A percentile compares a stretch with the other conserved stretches of the same genome.
These are phyloP conservation scores for Acaromyces ingoldii DNA, from an alignment of 1,284 basidiomycete genomes.

Conservation along the genomic window DNA sequence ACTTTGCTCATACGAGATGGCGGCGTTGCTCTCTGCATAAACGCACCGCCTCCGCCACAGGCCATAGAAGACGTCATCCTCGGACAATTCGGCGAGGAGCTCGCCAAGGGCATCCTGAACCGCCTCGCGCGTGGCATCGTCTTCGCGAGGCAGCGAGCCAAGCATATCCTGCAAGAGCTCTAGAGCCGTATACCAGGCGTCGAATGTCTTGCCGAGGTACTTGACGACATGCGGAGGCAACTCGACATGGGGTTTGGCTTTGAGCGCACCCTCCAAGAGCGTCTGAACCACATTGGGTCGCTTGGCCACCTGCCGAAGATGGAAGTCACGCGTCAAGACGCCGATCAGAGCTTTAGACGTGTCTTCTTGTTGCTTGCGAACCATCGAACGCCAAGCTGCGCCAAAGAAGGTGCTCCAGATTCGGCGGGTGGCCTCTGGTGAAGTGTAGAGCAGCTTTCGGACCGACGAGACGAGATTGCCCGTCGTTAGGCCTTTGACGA, in stretches of 20 bases:
- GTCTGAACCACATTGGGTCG: slow-evolving; percentile 96
- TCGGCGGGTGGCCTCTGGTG: slow-evolving; percentile 70
- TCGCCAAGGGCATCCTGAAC: slow-evolving; percentile 89
- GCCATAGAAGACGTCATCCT: slow-evolving; percentile 97
- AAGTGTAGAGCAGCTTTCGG: slow-evolving; percentile 77
- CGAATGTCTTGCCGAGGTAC: slow-evolving; percentile 91
- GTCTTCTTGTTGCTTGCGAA: slow-evolving; percentile 80
- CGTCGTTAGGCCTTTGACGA: slow-evolving; percentile 20
- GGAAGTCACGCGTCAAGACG: slow-evolving; percentile 87
- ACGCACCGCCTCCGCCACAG: slow-evolving; percentile 85
- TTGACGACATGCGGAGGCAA: slow-evolving; percentile 93
- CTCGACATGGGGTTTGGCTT: slow-evolving; percentile 77
- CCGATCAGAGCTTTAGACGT: slow-evolving; percentile 84
- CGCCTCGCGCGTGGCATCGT: slow-evolving; percentile 72
- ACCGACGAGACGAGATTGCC: slow-evolving; percentile 58
- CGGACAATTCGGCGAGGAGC: slow-evolving; percentile 87
- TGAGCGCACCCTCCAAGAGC: slow-evolving; percentile 74
- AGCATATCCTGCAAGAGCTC: slow-evolving; percentile 77
- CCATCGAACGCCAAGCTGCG: slow-evolving; percentile 79
- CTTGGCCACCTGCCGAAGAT: slow-evolving; percentile 77
- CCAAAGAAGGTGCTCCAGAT: slow-evolving; percentile 89
- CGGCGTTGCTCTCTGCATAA: slow-evolving; percentile 85
- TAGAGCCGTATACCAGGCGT: slow-evolving; percentile 86
- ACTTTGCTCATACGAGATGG: slow-evolving; percentile 89
- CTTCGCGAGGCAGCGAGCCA: slow-evolving; percentile 64